Evolutionary conservation across 2,329 filamentous ascomycete genomes (phyloP).

Genomic region (Penicillium janthinellum): DNA sequence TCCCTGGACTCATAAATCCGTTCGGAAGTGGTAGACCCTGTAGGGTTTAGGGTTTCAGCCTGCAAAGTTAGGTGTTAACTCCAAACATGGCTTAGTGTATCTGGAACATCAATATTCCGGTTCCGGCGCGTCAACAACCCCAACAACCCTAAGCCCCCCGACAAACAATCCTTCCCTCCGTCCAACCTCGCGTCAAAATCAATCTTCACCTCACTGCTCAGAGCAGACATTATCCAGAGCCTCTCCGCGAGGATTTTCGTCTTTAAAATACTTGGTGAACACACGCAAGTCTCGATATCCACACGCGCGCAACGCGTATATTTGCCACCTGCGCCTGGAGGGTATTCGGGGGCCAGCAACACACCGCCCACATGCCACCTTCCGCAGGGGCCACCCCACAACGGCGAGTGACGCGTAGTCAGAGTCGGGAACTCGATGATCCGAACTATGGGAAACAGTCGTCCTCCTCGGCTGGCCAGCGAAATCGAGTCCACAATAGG

Average conservation of each 20-base stretch:
- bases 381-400: slow-evolving; percentile 2
- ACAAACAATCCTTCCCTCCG: background rate
- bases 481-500: slow-evolving; percentile 6
- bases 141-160: background rate
- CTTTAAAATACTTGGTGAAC: background rate
- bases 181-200: background rate
- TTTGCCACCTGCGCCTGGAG: background rate
- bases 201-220: background rate
- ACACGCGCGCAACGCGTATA: background rate
- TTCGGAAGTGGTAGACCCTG: background rate
- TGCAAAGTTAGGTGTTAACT: background rate
- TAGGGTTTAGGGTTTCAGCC: background rate
- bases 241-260: background rate
- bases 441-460: slow-evolving; percentile 4
- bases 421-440: slow-evolving; percentile 37
- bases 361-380: slow-evolving; percentile 19
- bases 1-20: background rate
- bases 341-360: background rate
- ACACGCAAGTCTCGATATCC: background rate
- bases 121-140: background rate
- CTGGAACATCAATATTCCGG: background rate
- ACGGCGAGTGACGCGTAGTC: slow-evolving; percentile 40
- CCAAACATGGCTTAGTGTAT: background rate
- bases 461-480: background rate
- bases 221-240: background rate